Evolutionary conservation across 2,329 filamentous ascomycete species (phyloP).

Genomic region (Dactylonectria macrodidyma): DNA sequence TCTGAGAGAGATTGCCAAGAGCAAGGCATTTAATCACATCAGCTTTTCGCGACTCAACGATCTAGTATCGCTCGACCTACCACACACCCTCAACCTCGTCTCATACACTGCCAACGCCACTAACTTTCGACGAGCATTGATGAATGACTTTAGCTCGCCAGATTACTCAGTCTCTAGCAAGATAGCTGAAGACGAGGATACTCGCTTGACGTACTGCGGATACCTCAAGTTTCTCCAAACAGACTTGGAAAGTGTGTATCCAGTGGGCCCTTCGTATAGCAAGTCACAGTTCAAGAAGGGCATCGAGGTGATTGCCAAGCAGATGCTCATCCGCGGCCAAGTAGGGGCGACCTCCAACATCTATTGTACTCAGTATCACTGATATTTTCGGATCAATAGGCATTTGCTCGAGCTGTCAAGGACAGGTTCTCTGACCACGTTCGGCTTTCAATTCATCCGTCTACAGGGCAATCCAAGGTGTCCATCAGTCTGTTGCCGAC

Average conservation of each 20-base stretch:
- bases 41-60: constrained; percentile 65
- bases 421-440: constrained; percentile 62
- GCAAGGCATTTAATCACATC: constrained; percentile 61
- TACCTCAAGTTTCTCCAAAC: constrained; percentile 69
- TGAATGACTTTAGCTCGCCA: constrained; percentile 60
- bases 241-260: constrained; percentile 63
- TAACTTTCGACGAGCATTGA: constrained; percentile 63
- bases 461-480: constrained; percentile 63
- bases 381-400: constrained; percentile 49
- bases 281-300: constrained; percentile 64
- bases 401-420: constrained; percentile 66
- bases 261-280: constrained; percentile 54
- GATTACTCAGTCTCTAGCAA: constrained; percentile 57
- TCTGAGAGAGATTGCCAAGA: constrained; percentile 57
- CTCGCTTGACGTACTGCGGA: constrained; percentile 66
- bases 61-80: constrained; percentile 59
- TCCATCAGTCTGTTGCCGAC: constrained; percentile 65
- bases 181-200: constrained; percentile 63
- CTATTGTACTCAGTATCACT: neutral
- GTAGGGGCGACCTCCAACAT: constrained; percentile 52
- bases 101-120: constrained; percentile 66
- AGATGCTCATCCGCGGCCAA: constrained; percentile 68
- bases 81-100: constrained; percentile 62
- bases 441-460: constrained; percentile 69
- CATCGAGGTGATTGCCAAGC: constrained; percentile 66